These are phyloP conservation scores for Pseudozyma sp. DNA, from an alignment of 1,284 basidiomycete genomes.

Conservation along the genomic window DNA sequence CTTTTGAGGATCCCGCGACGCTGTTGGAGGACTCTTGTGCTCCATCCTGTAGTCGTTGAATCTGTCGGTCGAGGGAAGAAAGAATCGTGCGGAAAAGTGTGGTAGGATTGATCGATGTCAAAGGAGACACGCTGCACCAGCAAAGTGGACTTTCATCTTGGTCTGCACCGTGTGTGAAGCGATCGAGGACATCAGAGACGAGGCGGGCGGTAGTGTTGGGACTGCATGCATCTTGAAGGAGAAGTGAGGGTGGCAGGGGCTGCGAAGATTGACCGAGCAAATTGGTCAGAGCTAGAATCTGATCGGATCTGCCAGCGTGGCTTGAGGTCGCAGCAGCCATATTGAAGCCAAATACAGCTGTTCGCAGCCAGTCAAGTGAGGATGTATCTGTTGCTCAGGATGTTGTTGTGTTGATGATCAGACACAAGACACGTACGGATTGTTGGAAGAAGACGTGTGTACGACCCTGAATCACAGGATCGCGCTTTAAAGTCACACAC, in stretches of 20 bases:
- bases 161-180: neutral
- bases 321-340: constrained; percentile 2
- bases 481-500: constrained; percentile 2
- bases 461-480: neutral
- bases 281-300: constrained; percentile 22
- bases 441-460: neutral
- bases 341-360: neutral
- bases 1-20: constrained; percentile 13
- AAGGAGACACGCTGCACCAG: constrained; percentile 34
- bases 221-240: constrained; percentile 49
- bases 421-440: neutral
- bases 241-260: constrained; percentile 35
- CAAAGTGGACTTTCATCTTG: constrained; percentile 12
- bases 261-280: constrained; percentile 31
- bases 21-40: neutral
- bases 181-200: constrained; percentile 25
- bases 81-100: constrained; percentile 48
- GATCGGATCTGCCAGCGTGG: constrained; percentile 32
- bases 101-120: constrained; percentile 41
- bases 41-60: constrained; percentile 2
- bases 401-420: constrained; percentile 1
- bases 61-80: constrained; percentile 28
- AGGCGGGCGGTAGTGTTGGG: constrained; percentile 43
- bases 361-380: too few species aligned
- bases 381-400: neutral